phyloP scores from a whole-genome alignment of 306 rosid genomes.

The Ormosia emarginata region DNA sequence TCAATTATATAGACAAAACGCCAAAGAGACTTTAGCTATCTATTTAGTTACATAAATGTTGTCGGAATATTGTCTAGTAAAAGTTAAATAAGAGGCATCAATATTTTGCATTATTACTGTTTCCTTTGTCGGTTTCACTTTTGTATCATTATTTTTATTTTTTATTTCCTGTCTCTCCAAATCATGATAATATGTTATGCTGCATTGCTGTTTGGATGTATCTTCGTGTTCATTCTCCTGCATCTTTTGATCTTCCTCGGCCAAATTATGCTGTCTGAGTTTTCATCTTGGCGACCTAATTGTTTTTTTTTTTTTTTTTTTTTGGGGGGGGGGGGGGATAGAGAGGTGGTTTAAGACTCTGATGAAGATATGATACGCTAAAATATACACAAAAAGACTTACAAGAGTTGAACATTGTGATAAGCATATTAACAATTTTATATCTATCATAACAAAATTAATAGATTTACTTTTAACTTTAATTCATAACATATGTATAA shows the following conservation, averaged over 20 bases:
- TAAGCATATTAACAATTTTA: no score
- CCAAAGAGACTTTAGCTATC: slow-evolving; percentile 21
- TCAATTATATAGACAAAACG: slow-evolving; percentile 4
- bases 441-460: no score
- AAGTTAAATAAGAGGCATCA: slow-evolving; percentile 21
- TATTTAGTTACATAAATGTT: slow-evolving; percentile 23
- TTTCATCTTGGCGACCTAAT: background rate
- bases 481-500: no score
- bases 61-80: slow-evolving; percentile 38
- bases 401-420: no score
- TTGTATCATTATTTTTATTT: slow-evolving; percentile 2
- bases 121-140: slow-evolving; percentile 31
- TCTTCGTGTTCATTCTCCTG: background rate
- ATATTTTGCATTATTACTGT: slow-evolving; percentile 27
- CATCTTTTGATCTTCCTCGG: background rate
- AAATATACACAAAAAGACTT: no score
- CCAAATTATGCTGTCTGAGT: slow-evolving; percentile 5
- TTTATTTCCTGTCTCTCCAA: slow-evolving; percentile 3
- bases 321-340: no score
- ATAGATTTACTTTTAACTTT: no score
- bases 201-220: background rate
- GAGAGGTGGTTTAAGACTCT: no score
- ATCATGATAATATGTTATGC: slow-evolving; percentile 2
- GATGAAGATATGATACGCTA: no score
- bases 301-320: no score